A percentile compares a stretch with the other conserved stretches of the same genome.
phyloP scores from a whole-genome alignment of 2,329 filamentous ascomycete genomes.

The Chrysoporthe deuterocubensis region DNA sequence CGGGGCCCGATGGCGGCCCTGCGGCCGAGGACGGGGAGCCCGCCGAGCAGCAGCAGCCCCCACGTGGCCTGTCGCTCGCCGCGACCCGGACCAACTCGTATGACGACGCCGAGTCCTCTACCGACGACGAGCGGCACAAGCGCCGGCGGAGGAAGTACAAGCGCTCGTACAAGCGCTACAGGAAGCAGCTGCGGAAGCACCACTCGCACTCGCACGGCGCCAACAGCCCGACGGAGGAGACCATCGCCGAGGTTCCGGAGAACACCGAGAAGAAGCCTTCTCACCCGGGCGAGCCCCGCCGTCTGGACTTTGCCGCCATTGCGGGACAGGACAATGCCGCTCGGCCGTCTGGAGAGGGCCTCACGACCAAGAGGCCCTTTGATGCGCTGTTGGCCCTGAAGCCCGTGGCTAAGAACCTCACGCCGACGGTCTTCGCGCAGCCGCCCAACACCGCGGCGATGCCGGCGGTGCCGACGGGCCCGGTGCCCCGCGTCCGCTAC shows the following conservation, averaged over 20 bases:
- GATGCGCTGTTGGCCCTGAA: slow-evolving; percentile 62
- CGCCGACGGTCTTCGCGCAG: slow-evolving; percentile 71
- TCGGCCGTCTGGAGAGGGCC: slow-evolving; percentile 13
- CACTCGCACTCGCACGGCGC: slow-evolving; percentile 38
- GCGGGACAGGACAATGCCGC: slow-evolving; percentile 12
- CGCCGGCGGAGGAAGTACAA: slow-evolving; percentile 41
- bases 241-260: slow-evolving; percentile 39
- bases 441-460: slow-evolving; percentile 38
- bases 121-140: slow-evolving; percentile 49
- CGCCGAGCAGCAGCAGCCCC: slow-evolving; percentile 45
- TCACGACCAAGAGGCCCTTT: slow-evolving; percentile 50
- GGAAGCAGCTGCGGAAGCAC: slow-evolving; percentile 52
- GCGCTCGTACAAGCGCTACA: slow-evolving; percentile 43
- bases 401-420: slow-evolving; percentile 68
- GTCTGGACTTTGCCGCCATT: slow-evolving; percentile 61
- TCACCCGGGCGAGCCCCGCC: slow-evolving; percentile 50
- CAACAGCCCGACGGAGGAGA: slow-evolving; percentile 38
- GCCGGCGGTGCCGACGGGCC: slow-evolving; percentile 43
- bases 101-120: slow-evolving; percentile 46
- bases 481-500: slow-evolving; percentile 61
- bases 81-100: slow-evolving; percentile 40
- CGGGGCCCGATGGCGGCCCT: slow-evolving; percentile 43
- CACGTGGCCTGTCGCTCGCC: slow-evolving; percentile 35
- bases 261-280: slow-evolving; percentile 29
- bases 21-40: slow-evolving; percentile 43